Evolutionary conservation across 129 eudicot genomes (phyloP), one percentile per base, ranked within the genome.

Genomic region (Dittrichia graveolens): DNA sequence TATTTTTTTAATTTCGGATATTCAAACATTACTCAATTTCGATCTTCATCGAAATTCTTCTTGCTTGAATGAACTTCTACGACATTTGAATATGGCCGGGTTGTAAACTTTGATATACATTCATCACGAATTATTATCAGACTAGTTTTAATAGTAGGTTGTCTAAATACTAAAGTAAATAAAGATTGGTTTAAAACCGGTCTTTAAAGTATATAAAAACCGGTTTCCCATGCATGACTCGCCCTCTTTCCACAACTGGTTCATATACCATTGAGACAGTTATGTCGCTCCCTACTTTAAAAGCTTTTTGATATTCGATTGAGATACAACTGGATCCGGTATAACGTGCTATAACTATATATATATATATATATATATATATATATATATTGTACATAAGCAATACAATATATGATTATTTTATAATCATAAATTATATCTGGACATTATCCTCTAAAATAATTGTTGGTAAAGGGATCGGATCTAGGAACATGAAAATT

Each of bases 391-490:
- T 43, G 7, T 57, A 57, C 63, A 57, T 57, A 5, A 10, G 14
- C n/a, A 1, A 57, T 57, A 57, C 41, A 43, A 3, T 43, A 43
- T 43, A 43, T 43, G 7, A 7, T 43, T 3, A 24, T 24, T 24
- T 24, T 24, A 24, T 24, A 24, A 24, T 24, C 31, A 24, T 24
- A 24, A 24, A 24, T 24, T 24, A 38, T 47, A 67, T 6, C 10
- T 56, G 68, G 48, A 76, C 56, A 63, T 74, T 31, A 57, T 43
- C 76, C 76, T 13, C 8, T 34, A 5, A 71, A 38, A 57, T 15
- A 40, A 71, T 57, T 62, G 8, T 62, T 74, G 39, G 19, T 18
- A 15, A 48, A 24, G 1, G 34, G 61, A 37, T 63, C 72, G 11
- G n/a, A 63, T 63, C 71, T 63, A 11, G 64, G 43, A 63, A 40